Percentiles rank a stretch among this genome's conserved stretches.
These are phyloP conservation scores for Tuber aestivum DNA, from an alignment of 495 filamentous ascomycete species.

Conservation along the genomic window DNA sequence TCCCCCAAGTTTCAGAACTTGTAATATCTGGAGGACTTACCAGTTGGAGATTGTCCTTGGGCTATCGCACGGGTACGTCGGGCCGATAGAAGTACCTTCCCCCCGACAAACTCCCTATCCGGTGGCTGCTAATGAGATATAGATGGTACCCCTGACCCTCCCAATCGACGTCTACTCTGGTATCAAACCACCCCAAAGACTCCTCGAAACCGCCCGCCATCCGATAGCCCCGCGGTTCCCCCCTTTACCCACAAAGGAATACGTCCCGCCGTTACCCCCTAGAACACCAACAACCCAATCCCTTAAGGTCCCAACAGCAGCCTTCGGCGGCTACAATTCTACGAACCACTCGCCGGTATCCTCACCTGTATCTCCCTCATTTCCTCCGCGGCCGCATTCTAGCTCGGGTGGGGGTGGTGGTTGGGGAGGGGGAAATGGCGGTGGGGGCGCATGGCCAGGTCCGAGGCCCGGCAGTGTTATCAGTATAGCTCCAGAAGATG, in stretches of 20 bases:
- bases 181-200: constrained; percentile 69
- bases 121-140: constrained; percentile 60
- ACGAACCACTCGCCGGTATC: constrained; percentile 21
- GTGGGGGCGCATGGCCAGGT: constrained; percentile 4
- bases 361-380: constrained; percentile 18
- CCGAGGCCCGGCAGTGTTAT: constrained; percentile 7
- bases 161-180: constrained; percentile 82
- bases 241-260: constrained; percentile 24
- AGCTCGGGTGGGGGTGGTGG: constrained; percentile 23
- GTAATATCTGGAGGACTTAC: constrained; percentile 77
- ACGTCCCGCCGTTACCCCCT: constrained; percentile 29
- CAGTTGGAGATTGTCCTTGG: constrained; percentile 76
- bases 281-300: constrained; percentile 31
- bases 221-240: constrained; percentile 37
- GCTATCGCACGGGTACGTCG: constrained; percentile 46
- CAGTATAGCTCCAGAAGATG: constrained; percentile 50
- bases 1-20: constrained; percentile 78
- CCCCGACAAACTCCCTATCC: constrained; percentile 51
- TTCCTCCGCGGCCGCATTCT: constrained; percentile 34
- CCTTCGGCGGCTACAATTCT: constrained; percentile 22
- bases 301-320: constrained; percentile 46
- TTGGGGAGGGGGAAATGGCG: constrained; percentile 3
- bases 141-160: constrained; percentile 66
- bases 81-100: constrained; percentile 51
- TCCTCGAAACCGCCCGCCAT: constrained; percentile 59